Evolutionary conservation across 2,329 filamentous ascomycete genomes (phyloP), one percentile per base, ranked within the genome.

Genomic region (Hypoxylon sp.): DNA sequence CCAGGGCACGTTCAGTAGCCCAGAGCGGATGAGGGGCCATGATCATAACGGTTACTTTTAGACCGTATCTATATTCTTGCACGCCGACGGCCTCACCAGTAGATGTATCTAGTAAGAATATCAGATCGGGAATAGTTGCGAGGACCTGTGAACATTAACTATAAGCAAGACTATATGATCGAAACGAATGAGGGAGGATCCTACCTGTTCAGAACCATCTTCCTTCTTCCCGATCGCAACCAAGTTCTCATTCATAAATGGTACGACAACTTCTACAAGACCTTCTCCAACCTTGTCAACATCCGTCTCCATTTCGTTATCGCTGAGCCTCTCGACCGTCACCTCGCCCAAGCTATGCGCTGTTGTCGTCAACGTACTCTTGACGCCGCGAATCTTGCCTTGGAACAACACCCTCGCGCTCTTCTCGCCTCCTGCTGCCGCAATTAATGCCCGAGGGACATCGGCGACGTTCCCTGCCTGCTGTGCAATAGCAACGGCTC

Each of bases 61-160:
- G 70, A 2, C 85, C 84, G 62, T 86, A 86, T 6, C 83, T 76
- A 62, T 86, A 88, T 65, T 88, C 86, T 0, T 83, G 86, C 0
- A 83, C 84, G 0, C 86, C 86, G 5, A 88, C 76, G 0, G 84
- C 85, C 65, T 85, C 81, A n/a, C 86, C 86, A 3, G 82, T 86
- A 2, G 29, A 31, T 5, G 83, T 81, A 63, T 87, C 85, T 8
- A 88, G 80, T 5, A 88, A 79, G 1, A 81, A 80, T 52, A 88
- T 84, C 10, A 88, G 74, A 63, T 88, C 87, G 0, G 87, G 87
- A 0, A 87, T 86, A 1, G 84, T 82, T 2, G 84, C 83, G 1
- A 88, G 73, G 0, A 86, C 72, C 63, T 71, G 8, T 22, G 33
- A 2, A 39, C 31, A 46, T 46, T 50, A 52, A 39, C 33, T 8